Evolutionary conservation across 2,329 filamentous ascomycete genomes (phyloP).

Genomic region (Alternaria gaisen): DNA sequence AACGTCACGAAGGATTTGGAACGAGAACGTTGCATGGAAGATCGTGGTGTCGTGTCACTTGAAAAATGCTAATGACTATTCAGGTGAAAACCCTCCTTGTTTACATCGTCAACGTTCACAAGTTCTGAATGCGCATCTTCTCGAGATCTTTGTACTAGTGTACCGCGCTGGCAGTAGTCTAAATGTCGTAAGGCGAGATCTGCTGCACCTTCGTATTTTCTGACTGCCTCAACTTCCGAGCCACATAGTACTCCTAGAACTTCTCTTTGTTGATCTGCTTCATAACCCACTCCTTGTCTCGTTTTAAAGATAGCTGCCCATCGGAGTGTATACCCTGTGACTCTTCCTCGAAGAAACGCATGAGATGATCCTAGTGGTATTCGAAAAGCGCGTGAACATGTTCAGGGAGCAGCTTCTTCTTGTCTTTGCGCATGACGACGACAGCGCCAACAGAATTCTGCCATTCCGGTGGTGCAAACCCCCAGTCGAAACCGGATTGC

Average conservation of each 20-base stretch:
- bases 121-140: not conserved
- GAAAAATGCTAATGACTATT: too few relatives aligned
- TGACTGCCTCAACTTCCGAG: not conserved
- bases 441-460: not conserved
- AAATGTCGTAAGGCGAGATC: not conserved
- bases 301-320: not conserved
- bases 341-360: not conserved
- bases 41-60: too few relatives aligned
- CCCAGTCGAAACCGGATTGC: not conserved
- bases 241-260: not conserved
- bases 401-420: not conserved
- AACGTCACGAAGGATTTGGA: too few relatives aligned
- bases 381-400: not conserved
- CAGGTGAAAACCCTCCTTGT: too few relatives aligned
- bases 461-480: not conserved
- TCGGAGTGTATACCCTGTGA: too few relatives aligned
- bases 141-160: too few relatives aligned
- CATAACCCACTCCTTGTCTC: not conserved
- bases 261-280: not conserved
- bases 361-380: not conserved
- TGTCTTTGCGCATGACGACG: not conserved
- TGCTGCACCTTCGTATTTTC: not conserved
- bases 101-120: too few relatives aligned
- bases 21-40: too few relatives aligned
- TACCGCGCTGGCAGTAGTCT: too few relatives aligned